A percentile compares a stretch with the other conserved stretches of the same genome.
Conservation (phyloP, 208 protist species). For the Crithidia fasciculata region DNA sequence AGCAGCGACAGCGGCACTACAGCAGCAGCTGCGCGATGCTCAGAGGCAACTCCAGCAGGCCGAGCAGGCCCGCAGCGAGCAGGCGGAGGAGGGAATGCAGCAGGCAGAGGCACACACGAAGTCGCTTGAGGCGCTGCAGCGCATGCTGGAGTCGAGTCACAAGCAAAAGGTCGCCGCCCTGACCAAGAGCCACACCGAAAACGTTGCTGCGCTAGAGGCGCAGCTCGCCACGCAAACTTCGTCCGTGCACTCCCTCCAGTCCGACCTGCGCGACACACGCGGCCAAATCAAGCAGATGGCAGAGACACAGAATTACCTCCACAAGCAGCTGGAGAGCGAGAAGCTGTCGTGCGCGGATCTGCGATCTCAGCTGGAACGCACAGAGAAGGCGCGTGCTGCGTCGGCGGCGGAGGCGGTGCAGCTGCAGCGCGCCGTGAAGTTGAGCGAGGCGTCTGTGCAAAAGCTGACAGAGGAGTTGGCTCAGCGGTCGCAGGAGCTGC, state of each 20-base stretch:
- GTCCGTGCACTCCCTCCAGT: background rate
- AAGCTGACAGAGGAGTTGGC: slow-evolving; percentile 6
- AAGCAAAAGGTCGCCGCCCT: slow-evolving; percentile 18
- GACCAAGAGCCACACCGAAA: slow-evolving; percentile 13
- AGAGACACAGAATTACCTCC: slow-evolving; percentile 19
- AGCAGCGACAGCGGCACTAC: background rate
- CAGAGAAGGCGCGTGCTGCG: slow-evolving; percentile 1
- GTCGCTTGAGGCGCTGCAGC: slow-evolving; percentile 8
- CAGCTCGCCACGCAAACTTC: slow-evolving; percentile 3
- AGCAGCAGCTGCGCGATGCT: background rate
- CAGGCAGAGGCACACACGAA: slow-evolving; percentile 14
- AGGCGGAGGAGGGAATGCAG: background rate
- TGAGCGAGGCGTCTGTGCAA: background rate
- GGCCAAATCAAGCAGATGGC: slow-evolving; percentile 10
- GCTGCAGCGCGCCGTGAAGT: background rate
- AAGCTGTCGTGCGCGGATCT: slow-evolving; percentile 6
- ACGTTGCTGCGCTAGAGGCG: slow-evolving; percentile 14
- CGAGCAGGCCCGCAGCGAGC: background rate
- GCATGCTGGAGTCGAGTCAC: slow-evolving; percentile 12
- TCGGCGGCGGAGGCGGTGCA: background rate
- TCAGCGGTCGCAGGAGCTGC: background rate
- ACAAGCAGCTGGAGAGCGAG: slow-evolving; percentile 20
- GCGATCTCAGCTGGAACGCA: background rate
- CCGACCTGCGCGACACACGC: slow-evolving; percentile 11
- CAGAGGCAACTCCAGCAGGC: background rate